A percentile compares a stretch with the other conserved stretches of the same genome.
These are phyloP conservation scores for Chrysoporthe deuterocubensis DNA, from an alignment of 2,329 filamentous ascomycete species.

Conservation along the genomic window DNA sequence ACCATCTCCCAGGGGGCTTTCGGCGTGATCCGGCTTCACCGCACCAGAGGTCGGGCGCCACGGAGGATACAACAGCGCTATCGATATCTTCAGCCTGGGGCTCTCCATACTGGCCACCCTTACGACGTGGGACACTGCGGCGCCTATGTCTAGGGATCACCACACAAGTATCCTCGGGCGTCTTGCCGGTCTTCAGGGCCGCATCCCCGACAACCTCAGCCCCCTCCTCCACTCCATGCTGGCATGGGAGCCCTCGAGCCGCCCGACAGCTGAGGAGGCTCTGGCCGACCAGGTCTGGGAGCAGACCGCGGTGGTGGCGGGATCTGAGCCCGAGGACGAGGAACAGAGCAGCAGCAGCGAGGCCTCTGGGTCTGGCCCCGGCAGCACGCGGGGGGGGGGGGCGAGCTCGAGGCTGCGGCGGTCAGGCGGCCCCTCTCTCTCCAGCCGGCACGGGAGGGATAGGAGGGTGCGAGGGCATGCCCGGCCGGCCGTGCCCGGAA, in stretches of 20 bases:
- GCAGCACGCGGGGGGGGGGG: too few relatives aligned
- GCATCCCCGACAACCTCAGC: background rate
- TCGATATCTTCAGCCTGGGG: constrained; percentile 12
- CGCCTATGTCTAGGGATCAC: background rate
- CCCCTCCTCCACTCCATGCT: background rate
- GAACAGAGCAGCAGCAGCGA: background rate
- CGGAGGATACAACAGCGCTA: constrained; percentile 3
- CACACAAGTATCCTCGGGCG: constrained; percentile 3
- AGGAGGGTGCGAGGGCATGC: too few relatives aligned
- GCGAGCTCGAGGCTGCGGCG: too few relatives aligned
- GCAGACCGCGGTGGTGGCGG: constrained; percentile 1
- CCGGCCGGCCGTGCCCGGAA: too few relatives aligned
- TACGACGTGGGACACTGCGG: background rate
- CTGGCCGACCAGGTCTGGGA: constrained; percentile 1
- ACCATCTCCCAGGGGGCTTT: constrained; percentile 25
- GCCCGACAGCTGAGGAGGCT: background rate
- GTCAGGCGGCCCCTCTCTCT: too few relatives aligned
- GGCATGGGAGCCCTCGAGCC: background rate
- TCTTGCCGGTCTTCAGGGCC: background rate
- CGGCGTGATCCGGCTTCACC: constrained; percentile 18
- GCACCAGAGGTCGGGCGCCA: background rate
- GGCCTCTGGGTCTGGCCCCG: too few relatives aligned
- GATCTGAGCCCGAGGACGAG: background rate
- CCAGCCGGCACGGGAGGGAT: too few relatives aligned
- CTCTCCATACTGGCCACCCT: constrained; percentile 10